Evolutionary conservation across 805 yeast genomes (phyloP).

Genomic region (Ogataea pignaliae): DNA sequence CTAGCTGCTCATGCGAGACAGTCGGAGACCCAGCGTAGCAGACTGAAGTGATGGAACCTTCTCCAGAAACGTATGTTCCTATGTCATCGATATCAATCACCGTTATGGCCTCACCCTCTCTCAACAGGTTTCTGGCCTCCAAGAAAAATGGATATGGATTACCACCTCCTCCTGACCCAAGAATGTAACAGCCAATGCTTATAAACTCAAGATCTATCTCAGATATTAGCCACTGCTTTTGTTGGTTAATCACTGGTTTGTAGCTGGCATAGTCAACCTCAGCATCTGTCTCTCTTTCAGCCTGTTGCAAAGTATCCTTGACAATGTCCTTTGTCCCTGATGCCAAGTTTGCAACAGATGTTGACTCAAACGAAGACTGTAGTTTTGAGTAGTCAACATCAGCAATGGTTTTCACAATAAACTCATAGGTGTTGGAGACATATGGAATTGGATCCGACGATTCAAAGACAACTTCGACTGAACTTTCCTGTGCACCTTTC

Average conservation of each 20-base stretch:
- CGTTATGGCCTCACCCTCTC: constrained; percentile 31
- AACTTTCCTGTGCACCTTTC: constrained; percentile 26
- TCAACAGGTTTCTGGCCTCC: constrained; percentile 30
- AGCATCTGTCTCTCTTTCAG: constrained; percentile 11
- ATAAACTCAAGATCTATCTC: constrained; percentile 40
- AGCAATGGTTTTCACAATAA: constrained; percentile 37
- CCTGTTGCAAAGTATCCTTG: constrained; percentile 10
- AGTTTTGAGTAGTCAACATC: constrained; percentile 36
- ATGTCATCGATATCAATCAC: constrained; percentile 34
- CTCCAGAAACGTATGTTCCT: constrained; percentile 19
- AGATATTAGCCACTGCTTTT: constrained; percentile 36
- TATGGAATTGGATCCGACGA: constrained; percentile 31
- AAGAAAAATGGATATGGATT: constrained; percentile 39
- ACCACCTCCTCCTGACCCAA: constrained; percentile 53
- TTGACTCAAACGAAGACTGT: not conserved
- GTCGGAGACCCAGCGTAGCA: constrained; percentile 46
- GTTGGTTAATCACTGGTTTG: constrained; percentile 26
- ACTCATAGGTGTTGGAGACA: constrained; percentile 31
- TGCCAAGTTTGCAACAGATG: not conserved
- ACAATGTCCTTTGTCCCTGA: not conserved
- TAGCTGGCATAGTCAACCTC: constrained; percentile 27
- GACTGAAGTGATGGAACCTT: constrained; percentile 30
- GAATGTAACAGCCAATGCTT: constrained; percentile 39
- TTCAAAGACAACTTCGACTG: constrained; percentile 24
- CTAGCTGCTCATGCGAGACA: constrained; percentile 39